Base-by-base conservation (phyloP, 352 stramenopile species). In the Phytophthora vignae region DNA sequence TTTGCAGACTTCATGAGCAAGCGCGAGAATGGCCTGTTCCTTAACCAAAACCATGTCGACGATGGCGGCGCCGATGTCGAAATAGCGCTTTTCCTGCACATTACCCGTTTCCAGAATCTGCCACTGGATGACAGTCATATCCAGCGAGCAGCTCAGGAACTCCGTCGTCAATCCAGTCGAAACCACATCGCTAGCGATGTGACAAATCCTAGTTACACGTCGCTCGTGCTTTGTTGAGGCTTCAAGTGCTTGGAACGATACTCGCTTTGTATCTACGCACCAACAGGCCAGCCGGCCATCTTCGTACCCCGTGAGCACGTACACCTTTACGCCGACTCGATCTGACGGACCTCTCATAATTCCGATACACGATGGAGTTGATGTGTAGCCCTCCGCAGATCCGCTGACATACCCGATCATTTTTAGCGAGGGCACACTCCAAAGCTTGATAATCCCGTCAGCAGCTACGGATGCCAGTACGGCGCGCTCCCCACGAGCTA, bases 51-150 rank as follows among this genome's bases (percentile, higher is more conserved):
- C 66, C 42, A 84, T 76, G 57, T 88, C 79, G 9, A 92, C 48
- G 4, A 90, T 74, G 2, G 86, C 81, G 19, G 59, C 64, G 22
- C 83, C 79, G 22, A 93, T 66, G 4, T 93, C 84, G 55, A 92
- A 93, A 56, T 90, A 91, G 4, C 82, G 77, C 4, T 82, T 67
- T 55, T 92, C 86, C 1, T 86, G 58, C 1, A 92, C 77, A 38
- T 1, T 69, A 1, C 50, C 55, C 1, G 71, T 60, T 0, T 42
- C 64, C 2, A 27, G 15, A 19, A 90, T 81, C 9, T 58, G 14
- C 86, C 86, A 93, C 1, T 90, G 49, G 54, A 93, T 83, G 3
- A 88, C 65, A 6, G 79, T 91, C 84, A 90, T 91, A 40, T 93
- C 86, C 8, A 91, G 57, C 0, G 85, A 93, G 7, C 76, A 79